Percentiles rank a stretch among this genome's conserved stretches.
phyloP scores from a whole-genome alignment of 2,329 filamentous ascomycete genomes.

The Talaromyces atroroseus region DNA sequence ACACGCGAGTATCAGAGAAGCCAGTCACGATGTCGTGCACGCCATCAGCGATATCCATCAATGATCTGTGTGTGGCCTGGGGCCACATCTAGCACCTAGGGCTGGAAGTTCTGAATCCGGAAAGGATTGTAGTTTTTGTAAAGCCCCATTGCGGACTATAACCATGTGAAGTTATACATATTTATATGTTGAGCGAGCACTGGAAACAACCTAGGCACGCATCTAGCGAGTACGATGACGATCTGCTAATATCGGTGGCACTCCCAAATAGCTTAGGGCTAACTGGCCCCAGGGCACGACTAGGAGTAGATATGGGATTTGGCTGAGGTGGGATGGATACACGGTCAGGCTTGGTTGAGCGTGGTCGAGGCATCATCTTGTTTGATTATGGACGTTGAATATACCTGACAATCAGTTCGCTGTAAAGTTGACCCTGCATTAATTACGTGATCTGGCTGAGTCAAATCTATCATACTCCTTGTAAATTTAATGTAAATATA shows the following conservation, averaged over 20 bases:
- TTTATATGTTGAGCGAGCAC: no score
- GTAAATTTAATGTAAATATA: no score
- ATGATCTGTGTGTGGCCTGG: conserved; percentile 16
- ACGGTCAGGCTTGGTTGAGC: conserved; percentile 20
- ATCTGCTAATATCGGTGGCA: conserved; percentile 17
- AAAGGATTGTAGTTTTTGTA: conserved; percentile 18
- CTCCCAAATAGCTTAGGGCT: conserved; percentile 19
- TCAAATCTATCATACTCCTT: no score
- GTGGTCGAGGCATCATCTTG: conserved; percentile 15
- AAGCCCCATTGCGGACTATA: conserved; percentile 20
- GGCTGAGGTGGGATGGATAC: conserved; percentile 14
- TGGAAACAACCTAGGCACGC: no score
- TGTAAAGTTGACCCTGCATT: no score
- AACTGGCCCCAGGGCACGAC: conserved; percentile 18
- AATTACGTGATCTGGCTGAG: no score
- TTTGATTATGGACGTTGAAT: no score
- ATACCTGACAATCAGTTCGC: no score
- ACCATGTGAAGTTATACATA: conserved; percentile 14
- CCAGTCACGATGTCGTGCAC: conserved; percentile 21
- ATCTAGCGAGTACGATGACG: not conserved
- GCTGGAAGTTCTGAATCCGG: conserved; percentile 17
- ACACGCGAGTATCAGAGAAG: conserved; percentile 20
- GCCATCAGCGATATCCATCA: conserved; percentile 20
- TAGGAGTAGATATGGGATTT: conserved; percentile 19
- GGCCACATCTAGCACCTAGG: conserved; percentile 19